These are phyloP conservation scores for Xerocomellus intermedius DNA, from an alignment of 768 basidiomycete genomes.

Conservation along the genomic window DNA sequence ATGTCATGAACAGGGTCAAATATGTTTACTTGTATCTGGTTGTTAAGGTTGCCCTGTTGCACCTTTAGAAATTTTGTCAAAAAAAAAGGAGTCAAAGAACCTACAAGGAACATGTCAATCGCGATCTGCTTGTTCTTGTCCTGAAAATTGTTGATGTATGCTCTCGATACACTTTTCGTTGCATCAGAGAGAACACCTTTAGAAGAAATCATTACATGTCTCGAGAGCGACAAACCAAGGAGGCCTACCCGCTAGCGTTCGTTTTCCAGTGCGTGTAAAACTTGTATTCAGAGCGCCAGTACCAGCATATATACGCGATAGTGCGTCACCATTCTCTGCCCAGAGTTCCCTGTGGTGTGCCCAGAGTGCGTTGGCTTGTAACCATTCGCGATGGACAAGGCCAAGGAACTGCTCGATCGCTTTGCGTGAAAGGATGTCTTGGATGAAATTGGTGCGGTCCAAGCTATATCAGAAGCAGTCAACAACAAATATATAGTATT, in stretches of 20 bases:
- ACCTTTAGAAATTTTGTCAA: conserved; percentile 6
- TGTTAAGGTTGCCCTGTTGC: conserved; percentile 84
- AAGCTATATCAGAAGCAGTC: conserved; percentile 49
- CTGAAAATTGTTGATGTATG: conserved; percentile 97
- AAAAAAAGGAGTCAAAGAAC: conserved; percentile 22
- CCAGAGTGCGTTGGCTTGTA: conserved; percentile 70
- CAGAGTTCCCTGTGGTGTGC: conserved; percentile 87
- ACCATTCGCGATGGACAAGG: conserved; percentile 77
- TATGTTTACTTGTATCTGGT: conserved; percentile 83
- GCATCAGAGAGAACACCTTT: conserved; percentile 91
- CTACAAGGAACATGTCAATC: conserved; percentile 92
- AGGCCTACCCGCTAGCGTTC: conserved; percentile 76
- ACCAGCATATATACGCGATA: conserved; percentile 93
- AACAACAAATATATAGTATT: not conserved
- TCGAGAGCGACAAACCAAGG: not conserved
- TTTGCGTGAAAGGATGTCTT: conserved; percentile 87
- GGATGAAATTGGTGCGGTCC: conserved; percentile 96
- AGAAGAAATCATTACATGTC: conserved; percentile 5
- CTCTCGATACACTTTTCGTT: conserved; percentile 92
- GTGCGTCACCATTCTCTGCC: conserved; percentile 95
- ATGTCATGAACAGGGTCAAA: conserved; percentile 94
- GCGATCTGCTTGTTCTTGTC: conserved; percentile 92
- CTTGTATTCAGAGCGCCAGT: conserved; percentile 94
- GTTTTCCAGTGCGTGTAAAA: conserved; percentile 92
- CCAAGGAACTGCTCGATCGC: conserved; percentile 80